phyloP scores from a whole-genome alignment of 129 eudicot genomes.

The Rutidosis leptorrhynchoides region DNA sequence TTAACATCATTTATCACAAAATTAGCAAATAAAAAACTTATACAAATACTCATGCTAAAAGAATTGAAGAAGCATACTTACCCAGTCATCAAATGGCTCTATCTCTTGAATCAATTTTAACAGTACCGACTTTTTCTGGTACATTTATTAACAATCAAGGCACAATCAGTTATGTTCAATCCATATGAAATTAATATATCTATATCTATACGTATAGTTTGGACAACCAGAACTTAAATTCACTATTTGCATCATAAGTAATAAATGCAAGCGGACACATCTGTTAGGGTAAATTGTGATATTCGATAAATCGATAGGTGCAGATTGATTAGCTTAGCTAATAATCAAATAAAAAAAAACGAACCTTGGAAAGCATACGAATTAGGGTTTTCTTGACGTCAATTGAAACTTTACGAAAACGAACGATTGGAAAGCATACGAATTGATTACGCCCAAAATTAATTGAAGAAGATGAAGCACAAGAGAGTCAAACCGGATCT shows the following conservation, averaged over 20 bases:
- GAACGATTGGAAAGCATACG: conserved; percentile 24
- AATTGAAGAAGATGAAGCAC: conserved; percentile 23
- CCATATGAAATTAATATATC: too few relatives aligned
- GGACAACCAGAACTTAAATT: too few relatives aligned
- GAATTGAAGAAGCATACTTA: conserved; percentile 29
- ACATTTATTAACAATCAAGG: conserved; percentile 8
- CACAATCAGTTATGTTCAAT: conserved; percentile 1
- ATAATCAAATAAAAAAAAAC: background rate
- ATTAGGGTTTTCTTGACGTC: conserved; percentile 40
- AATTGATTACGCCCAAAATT: conserved; percentile 12
- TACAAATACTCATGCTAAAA: background rate
- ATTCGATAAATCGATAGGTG: background rate
- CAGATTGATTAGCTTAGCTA: background rate
- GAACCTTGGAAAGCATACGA: conserved; percentile 68
- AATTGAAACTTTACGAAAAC: background rate
- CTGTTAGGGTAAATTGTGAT: too few relatives aligned
- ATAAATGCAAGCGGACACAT: too few relatives aligned
- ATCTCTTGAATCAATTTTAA: conserved; percentile 76
- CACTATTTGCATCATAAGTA: background rate
- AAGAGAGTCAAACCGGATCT: too few relatives aligned
- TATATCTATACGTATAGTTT: too few relatives aligned
- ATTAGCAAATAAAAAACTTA: background rate
- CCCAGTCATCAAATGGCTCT: conserved; percentile 98
- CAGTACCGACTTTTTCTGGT: conserved; percentile 57
- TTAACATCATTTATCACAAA: conserved; percentile 7